Evolutionary conservation across 805 yeast genomes (phyloP).

Genomic region (Osmozyma mogii): DNA sequence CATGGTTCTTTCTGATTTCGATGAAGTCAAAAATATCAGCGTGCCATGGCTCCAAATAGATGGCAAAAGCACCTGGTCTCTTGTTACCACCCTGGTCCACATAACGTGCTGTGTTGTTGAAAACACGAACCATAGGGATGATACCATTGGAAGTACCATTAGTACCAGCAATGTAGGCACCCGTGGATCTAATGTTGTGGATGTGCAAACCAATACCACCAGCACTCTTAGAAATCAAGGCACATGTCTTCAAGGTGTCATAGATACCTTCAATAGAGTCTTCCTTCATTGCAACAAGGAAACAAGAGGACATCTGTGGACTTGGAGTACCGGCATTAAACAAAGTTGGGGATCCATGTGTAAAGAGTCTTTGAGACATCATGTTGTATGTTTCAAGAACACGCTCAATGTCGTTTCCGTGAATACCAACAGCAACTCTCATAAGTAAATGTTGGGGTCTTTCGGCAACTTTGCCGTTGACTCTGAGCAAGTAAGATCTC

Average conservation of each 20-base stretch:
- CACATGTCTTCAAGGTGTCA: slow-evolving; percentile 79
- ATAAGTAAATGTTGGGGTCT: slow-evolving; percentile 55
- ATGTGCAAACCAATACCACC: slow-evolving; percentile 94
- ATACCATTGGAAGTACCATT: slow-evolving; percentile 90
- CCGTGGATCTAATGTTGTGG: slow-evolving; percentile 79
- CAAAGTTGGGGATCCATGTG: slow-evolving; percentile 56
- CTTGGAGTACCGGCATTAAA: slow-evolving; percentile 56
- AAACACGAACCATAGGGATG: slow-evolving; percentile 94
- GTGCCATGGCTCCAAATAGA: slow-evolving; percentile 97
- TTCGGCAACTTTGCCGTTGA: slow-evolving; percentile 51
- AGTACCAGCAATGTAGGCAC: slow-evolving; percentile 84
- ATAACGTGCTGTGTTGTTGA: slow-evolving; percentile 91
- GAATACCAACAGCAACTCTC: slow-evolving; percentile 58
- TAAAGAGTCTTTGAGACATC: slow-evolving; percentile 53
- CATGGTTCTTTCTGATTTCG: slow-evolving; percentile 86
- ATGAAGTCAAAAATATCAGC: slow-evolving; percentile 81
- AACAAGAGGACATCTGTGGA: slow-evolving; percentile 57
- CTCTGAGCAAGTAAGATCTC: slow-evolving; percentile 47
- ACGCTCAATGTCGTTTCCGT: slow-evolving; percentile 43
- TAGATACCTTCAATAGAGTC: slow-evolving; percentile 92
- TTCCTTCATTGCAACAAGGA: slow-evolving; percentile 55
- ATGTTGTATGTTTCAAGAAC: slow-evolving; percentile 50
- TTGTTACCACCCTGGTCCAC: slow-evolving; percentile 99
- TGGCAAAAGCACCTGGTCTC: slow-evolving; percentile 95
- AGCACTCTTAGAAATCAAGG: slow-evolving; percentile 86